Percentiles rank a stretch among this genome's conserved stretches.
Conservation (phyloP, 805 yeast genomes). For the Nakazawaea ambrosiae region DNA sequence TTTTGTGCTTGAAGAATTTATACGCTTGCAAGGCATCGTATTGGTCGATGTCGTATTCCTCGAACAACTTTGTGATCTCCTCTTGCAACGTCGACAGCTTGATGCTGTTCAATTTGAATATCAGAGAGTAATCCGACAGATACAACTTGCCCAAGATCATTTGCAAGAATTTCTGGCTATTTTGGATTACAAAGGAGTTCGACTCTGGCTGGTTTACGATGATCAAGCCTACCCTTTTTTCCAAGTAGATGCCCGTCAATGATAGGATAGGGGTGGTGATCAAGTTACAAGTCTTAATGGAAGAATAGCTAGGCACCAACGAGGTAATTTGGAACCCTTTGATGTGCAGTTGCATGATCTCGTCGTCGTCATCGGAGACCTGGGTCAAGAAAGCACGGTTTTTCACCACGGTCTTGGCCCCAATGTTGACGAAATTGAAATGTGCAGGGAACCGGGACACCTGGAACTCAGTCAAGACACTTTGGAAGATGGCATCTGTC, state of each 20-base stretch:
- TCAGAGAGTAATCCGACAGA: background rate
- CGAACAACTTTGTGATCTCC: conserved; percentile 6
- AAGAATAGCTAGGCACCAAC: conserved; percentile 1
- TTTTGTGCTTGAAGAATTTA: conserved; percentile 1
- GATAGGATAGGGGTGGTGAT: conserved; percentile 7
- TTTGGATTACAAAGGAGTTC: conserved; percentile 9
- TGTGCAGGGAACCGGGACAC: conserved; percentile 7
- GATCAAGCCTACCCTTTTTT: conserved; percentile 8
- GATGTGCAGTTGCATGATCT: conserved; percentile 5
- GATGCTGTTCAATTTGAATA: conserved; percentile 3
- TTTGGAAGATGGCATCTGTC: conserved; percentile 10
- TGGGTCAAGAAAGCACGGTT: conserved; percentile 2
- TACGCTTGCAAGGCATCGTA: conserved; percentile 5
- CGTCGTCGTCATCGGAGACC: conserved; percentile 9
- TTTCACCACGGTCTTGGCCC: conserved; percentile 10
- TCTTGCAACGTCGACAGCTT: conserved; percentile 6
- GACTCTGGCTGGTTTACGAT: conserved; percentile 6
- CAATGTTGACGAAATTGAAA: conserved; percentile 10
- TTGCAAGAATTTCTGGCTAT: conserved; percentile 4
- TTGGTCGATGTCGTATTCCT: conserved; percentile 3
- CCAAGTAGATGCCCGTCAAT: conserved; percentile 9
- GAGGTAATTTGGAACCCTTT: conserved; percentile 1
- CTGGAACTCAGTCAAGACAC: conserved; percentile 4
- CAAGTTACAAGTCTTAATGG: conserved; percentile 3
- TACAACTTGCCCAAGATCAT: conserved; percentile 2